Base-by-base conservation (phyloP, 2,329 filamentous ascomycete genomes). In the Polytolypa hystricis region DNA sequence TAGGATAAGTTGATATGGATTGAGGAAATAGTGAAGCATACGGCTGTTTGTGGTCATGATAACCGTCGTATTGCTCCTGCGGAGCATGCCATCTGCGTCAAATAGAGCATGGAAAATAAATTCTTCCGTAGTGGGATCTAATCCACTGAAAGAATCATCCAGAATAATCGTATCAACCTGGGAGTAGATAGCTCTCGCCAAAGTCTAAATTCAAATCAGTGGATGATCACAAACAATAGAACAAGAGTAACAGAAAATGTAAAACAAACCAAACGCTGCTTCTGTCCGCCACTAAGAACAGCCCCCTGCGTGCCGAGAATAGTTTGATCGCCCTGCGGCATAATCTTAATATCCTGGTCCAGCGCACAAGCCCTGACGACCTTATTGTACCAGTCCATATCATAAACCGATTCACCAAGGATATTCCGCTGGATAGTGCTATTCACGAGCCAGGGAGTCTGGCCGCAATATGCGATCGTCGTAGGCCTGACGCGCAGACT, bases 161-260 rank as follows among this genome's bases (percentile, higher is more conserved):
- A 73, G 55, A 14, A 73, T 56, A 18, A 71, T 52, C 16, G 69
- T 55, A 23, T 64, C 57, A 31, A 60, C 61, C 29, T 64, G 59
- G 14, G 68, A 60, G 47, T 72, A 73, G 8, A 71, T 54, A 11
- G 68, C 69, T 37, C 70, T 56, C 15, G 70, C 70, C n/a, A 72
- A 57, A n/a, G 67, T 17, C 21, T 20, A 11, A 12, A 14, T 16
- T 14, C n/a, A 6, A n/a, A 5, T 3, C 9, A 26, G 23, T 9
- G 12, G 12, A 26, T 26, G 12, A 26, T 26, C 10, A 5, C 5
- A 26, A 26, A 26, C 23, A 26, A 26, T 5, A 15, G 28, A 5
- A 34, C 16, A 12, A 18, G 15, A 28, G 29, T 9, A 14, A 5
- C 19, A 8, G 25, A 16, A 19, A 8, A 18, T 16, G 21, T 2